Base-by-base conservation (phyloP, 2,329 filamentous ascomycete species). In the Fusarium gaditjirri region DNA sequence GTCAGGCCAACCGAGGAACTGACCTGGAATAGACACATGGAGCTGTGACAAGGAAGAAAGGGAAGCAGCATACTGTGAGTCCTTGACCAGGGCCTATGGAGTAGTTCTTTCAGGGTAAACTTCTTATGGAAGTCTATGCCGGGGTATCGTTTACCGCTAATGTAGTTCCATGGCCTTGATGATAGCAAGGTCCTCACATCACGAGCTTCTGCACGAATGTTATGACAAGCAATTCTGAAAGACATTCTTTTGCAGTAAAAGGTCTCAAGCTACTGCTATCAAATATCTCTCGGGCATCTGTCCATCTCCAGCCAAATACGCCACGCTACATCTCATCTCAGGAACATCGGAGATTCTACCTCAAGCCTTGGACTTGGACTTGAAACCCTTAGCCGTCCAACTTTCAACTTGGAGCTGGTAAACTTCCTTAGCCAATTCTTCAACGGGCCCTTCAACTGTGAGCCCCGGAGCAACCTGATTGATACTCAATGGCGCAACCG, bases 401-500 rank as follows among this genome's bases (percentile, higher is more conserved):
- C 43, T 65, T 52, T 74, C 67, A 42, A 71, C 71, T 6, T 82
- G 79, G 27, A 81, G 53, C 12, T 70, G 74, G 55, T 75, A 78
- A 25, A 82, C 69, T 56, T 80, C 77, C 12, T 77, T 71, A 25
- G 72, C 77, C 19, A 81, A 53, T 8, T 72, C 79, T 17, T 74
- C 61, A 17, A 79, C 71, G 2, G 81, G 81, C 0, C 81, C 81
- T 27, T 78, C 73, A 4, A 79, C 76, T 21, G 61, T 35, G 4
- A 81, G 53, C 0, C 70, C 70, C 1, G 80, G 78, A 19, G 76
- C 79, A 39, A 82, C 75, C 6, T 80, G 68, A 16, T 70, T 73
- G 13, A 82, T 81, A 1, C 75, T 47, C 44, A 81, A 63, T 6
- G 74, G 68, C 10, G 50, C 67, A n/a, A 82, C 74, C 2, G 63